Percentiles rank a stretch among this genome's conserved stretches.
Evolutionary conservation across 78 protist genomes (phyloP).

Genomic region (Fonticula alba): DNA sequence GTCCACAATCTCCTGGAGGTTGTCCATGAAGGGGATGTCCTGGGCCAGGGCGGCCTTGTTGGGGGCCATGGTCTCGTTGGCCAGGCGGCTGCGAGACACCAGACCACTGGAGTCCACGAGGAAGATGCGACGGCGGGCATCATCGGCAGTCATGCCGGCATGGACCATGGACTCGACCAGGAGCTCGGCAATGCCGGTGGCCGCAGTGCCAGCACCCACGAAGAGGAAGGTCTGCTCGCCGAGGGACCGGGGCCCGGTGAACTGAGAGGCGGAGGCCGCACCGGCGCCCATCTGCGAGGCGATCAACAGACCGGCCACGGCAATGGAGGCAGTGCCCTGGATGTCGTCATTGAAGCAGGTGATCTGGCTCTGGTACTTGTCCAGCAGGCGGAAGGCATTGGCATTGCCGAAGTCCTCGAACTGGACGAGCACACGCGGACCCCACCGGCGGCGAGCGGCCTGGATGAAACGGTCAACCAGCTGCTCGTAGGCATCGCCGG

Average conservation of each 20-base stretch:
- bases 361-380: conserved; percentile 28
- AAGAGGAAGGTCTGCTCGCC: conserved; percentile 50
- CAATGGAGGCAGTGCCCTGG: conserved; percentile 58
- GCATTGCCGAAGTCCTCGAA: conserved; percentile 74
- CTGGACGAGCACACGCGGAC: conserved; percentile 32
- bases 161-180: background rate
- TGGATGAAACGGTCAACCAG: conserved; percentile 68
- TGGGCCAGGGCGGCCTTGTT: background rate
- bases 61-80: background rate
- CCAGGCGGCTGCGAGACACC: conserved; percentile 9
- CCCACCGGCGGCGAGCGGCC: conserved; percentile 40
- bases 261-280: no score
- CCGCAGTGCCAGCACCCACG: conserved; percentile 76
- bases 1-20: conserved; percentile 2
- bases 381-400: conserved; percentile 47
- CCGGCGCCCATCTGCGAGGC: conserved; percentile 47
- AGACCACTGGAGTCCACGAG: conserved; percentile 40
- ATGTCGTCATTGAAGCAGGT: conserved; percentile 86
- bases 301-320: conserved; percentile 52
- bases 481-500: conserved; percentile 43
- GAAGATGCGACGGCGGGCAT: conserved; percentile 33
- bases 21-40: no score
- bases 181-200: conserved; percentile 51
- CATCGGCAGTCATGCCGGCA: conserved; percentile 22
- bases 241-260: no score